These are phyloP conservation scores for Phyllosticta paracitricarpa DNA, from an alignment of 2,329 filamentous ascomycete species.

Conservation along the genomic window DNA sequence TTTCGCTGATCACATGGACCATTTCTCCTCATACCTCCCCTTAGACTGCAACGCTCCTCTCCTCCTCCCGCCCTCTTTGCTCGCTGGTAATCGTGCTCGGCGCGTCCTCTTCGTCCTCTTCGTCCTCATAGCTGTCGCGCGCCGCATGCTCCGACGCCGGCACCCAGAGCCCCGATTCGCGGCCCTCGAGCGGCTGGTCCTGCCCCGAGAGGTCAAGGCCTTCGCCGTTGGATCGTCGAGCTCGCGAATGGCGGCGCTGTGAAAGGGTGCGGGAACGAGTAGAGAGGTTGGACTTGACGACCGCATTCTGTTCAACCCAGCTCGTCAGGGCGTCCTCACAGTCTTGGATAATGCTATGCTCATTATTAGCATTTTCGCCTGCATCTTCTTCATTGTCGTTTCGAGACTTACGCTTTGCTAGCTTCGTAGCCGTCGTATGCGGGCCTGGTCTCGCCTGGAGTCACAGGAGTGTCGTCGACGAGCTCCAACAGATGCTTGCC, in stretches of 20 bases:
- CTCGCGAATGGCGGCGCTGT: slow-evolving; percentile 68
- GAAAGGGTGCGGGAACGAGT: slow-evolving; percentile 80
- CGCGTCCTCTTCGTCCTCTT: slow-evolving; percentile 47
- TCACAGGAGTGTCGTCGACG: slow-evolving; percentile 92
- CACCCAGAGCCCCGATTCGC: slow-evolving; percentile 72
- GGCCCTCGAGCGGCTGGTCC: slow-evolving; percentile 63
- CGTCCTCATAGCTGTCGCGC: slow-evolving; percentile 53
- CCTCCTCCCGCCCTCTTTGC: slow-evolving; percentile 38
- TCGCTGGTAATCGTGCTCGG: slow-evolving; percentile 31
- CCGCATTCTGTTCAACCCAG: slow-evolving; percentile 87
- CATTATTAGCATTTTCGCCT: slow-evolving; percentile 14
- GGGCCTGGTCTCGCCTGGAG: slow-evolving; percentile 87
- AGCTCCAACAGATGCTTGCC: slow-evolving; percentile 97
- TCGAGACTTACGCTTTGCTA: slow-evolving; percentile 62
- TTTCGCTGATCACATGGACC: not conserved
- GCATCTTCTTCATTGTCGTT: not conserved
- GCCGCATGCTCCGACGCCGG: slow-evolving; percentile 58
- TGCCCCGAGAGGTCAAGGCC: slow-evolving; percentile 76
- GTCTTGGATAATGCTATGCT: slow-evolving; percentile 79
- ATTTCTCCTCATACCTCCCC: not conserved
- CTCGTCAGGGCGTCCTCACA: slow-evolving; percentile 96
- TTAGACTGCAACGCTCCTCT: slow-evolving; percentile 23
- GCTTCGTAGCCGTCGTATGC: slow-evolving; percentile 98
- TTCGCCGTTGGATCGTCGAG: slow-evolving; percentile 54
- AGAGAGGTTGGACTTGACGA: slow-evolving; percentile 78